Conservation (phyloP, 179 eudicot genomes). For the Pouteria campechiana region DNA sequence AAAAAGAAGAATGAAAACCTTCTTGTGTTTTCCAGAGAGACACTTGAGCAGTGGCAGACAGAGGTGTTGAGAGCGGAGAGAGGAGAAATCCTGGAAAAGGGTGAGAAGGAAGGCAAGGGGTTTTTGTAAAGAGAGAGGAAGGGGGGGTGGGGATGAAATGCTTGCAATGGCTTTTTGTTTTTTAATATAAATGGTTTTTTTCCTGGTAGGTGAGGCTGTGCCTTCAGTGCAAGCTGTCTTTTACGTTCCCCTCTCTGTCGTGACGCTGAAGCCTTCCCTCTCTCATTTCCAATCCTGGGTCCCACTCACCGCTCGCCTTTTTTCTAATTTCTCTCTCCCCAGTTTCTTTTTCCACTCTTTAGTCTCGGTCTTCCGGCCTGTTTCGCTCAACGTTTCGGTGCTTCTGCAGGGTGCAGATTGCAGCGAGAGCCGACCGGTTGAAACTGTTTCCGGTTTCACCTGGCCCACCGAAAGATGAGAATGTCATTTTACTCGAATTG, state of each 20-base stretch:
- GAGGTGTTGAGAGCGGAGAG: neutral
- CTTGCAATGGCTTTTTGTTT: too few species aligned
- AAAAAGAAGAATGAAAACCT: neutral
- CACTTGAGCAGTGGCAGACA: constrained; percentile 7
- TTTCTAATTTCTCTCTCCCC: neutral
- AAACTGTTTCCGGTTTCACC: too few species aligned
- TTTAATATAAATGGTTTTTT: neutral
- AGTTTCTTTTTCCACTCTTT: too few species aligned
- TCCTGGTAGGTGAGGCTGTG: constrained; percentile 18
- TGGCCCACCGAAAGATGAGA: too few species aligned
- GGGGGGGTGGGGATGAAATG: neutral
- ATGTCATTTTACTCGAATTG: too few species aligned
- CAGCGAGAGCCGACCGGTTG: too few species aligned
- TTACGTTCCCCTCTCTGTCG: constrained; percentile 18
- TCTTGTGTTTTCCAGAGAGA: constrained; percentile 1
- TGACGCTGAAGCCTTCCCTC: constrained; percentile 22
- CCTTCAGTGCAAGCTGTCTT: constrained; percentile 33
- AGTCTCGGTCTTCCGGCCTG: too few species aligned
- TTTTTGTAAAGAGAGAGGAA: constrained; percentile 1
- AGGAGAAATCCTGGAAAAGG: neutral
- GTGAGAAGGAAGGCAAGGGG: neutral
- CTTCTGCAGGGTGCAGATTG: too few species aligned
- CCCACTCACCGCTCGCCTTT: constrained; percentile 1
- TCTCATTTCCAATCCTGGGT: neutral
- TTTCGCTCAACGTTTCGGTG: too few species aligned